These are phyloP conservation scores for Pseudomicrostroma phylloplanum DNA, from an alignment of 1,284 basidiomycete species.

Conservation along the genomic window DNA sequence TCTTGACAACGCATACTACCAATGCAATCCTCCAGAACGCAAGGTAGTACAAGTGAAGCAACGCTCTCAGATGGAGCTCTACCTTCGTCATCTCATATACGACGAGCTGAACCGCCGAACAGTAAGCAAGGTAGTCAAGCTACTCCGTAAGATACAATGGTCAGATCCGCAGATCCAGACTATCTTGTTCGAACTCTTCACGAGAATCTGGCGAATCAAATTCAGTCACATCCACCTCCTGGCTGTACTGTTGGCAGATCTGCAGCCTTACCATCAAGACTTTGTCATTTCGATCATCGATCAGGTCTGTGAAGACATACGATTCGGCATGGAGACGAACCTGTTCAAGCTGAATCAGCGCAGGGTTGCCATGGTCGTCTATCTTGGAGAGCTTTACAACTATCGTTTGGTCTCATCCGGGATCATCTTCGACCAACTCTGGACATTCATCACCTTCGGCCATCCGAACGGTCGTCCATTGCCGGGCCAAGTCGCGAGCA, in stretches of 20 bases:
- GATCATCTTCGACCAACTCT: slow-evolving; percentile 86
- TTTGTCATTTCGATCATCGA: slow-evolving; percentile 86
- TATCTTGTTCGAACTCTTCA: slow-evolving; percentile 69
- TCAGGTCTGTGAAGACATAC: slow-evolving; percentile 85
- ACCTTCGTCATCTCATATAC: slow-evolving; percentile 85
- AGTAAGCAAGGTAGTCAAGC: slow-evolving; percentile 83
- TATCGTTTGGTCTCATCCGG: slow-evolving; percentile 84
- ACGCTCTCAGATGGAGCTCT: slow-evolving; percentile 80
- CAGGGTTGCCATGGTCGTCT: slow-evolving; percentile 81
- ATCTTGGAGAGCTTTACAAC: slow-evolving; percentile 93
- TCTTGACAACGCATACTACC: slow-evolving; percentile 97
- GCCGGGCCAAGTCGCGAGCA: slow-evolving; percentile 67
- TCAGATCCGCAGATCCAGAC: slow-evolving; percentile 60
- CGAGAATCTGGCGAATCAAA: slow-evolving; percentile 93
- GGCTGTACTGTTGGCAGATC: slow-evolving; percentile 85
- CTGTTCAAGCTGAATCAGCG: slow-evolving; percentile 91
- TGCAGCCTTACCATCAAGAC: slow-evolving; percentile 82
- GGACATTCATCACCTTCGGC: slow-evolving; percentile 91
- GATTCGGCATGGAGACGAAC: slow-evolving; percentile 80
- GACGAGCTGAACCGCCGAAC: slow-evolving; percentile 83
- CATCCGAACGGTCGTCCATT: slow-evolving; percentile 85
- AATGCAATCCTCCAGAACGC: slow-evolving; percentile 96
- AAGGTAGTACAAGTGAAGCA: slow-evolving; percentile 75
- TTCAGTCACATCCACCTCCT: slow-evolving; percentile 83
- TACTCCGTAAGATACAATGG: slow-evolving; percentile 91